Percentiles rank a stretch among this genome's conserved stretches.
phyloP scores from a whole-genome alignment of 192 early-diverging fungal species.

The Mortierella claussenii region DNA sequence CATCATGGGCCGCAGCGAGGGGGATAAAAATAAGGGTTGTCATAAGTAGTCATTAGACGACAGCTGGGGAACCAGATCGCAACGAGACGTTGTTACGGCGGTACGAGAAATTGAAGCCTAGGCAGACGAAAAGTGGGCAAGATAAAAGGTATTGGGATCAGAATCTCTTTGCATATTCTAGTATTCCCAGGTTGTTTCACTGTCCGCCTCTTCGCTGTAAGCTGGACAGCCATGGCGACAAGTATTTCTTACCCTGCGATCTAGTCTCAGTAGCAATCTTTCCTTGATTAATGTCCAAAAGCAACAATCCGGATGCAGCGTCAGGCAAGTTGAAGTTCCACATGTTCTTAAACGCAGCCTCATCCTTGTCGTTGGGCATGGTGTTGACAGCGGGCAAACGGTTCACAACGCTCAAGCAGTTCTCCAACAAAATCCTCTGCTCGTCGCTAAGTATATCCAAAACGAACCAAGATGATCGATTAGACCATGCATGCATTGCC shows the following conservation, averaged over 20 bases:
- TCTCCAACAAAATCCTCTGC: constrained; percentile 60
- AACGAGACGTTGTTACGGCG: constrained; percentile 57
- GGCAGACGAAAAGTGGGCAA: not conserved
- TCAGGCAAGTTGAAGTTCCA: constrained; percentile 75
- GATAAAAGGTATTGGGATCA: too few relatives aligned
- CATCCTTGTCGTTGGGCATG: constrained; percentile 57
- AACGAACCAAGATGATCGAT: not conserved
- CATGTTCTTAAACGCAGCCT: constrained; percentile 68
- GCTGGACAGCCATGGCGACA: too few relatives aligned
- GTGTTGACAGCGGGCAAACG: constrained; percentile 55
- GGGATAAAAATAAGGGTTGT: not conserved
- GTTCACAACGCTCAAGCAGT: constrained; percentile 64
- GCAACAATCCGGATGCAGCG: constrained; percentile 62
- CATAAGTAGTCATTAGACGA: constrained; percentile 7
- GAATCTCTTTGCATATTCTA: not conserved
- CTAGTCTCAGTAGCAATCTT: constrained; percentile 64
- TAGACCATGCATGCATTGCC: not conserved
- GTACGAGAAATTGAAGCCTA: constrained; percentile 69
- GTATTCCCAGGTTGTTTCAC: too few relatives aligned
- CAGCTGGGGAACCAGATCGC: constrained; percentile 43
- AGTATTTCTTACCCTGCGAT: constrained; percentile 55
- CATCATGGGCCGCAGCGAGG: not conserved
- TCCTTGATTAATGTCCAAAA: constrained; percentile 63
- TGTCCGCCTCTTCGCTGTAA: not conserved
- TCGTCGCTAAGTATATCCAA: constrained; percentile 42